phyloP scores from a whole-genome alignment of 805 yeast species.

The Metschnikowia corniflorae region DNA sequence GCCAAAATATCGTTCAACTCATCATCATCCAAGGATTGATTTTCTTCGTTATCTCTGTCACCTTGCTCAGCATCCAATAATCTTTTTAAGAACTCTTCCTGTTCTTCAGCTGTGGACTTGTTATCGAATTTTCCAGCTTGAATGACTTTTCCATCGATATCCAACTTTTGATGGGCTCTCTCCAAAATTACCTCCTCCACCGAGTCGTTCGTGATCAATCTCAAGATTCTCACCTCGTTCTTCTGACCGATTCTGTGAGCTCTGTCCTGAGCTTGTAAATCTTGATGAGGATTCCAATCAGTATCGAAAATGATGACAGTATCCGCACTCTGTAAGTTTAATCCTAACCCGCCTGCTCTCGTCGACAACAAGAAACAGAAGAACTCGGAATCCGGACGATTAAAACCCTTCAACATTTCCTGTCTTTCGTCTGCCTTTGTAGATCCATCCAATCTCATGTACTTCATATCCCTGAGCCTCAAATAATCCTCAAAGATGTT shows the following conservation, averaged over 20 bases:
- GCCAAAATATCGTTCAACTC: slow-evolving; percentile 72
- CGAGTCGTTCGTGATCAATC: slow-evolving; percentile 77
- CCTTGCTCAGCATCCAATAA: slow-evolving; percentile 66
- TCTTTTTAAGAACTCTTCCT: slow-evolving; percentile 71
- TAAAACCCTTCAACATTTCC: slow-evolving; percentile 65
- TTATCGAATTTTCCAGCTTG: slow-evolving; percentile 91
- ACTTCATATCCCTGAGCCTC: slow-evolving; percentile 61
- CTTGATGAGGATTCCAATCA: slow-evolving; percentile 92
- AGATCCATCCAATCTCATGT: slow-evolving; percentile 75
- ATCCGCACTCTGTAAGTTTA: slow-evolving; percentile 83
- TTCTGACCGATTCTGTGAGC: slow-evolving; percentile 90
- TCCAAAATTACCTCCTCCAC: slow-evolving; percentile 81
- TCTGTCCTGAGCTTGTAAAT: slow-evolving; percentile 86
- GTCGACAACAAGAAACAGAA: slow-evolving; percentile 78
- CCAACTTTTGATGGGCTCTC: slow-evolving; percentile 78
- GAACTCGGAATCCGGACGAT: slow-evolving; percentile 72
- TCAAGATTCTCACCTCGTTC: slow-evolving; percentile 77
- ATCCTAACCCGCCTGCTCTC: slow-evolving; percentile 87
- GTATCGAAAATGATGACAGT: slow-evolving; percentile 84
- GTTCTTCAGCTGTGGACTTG: slow-evolving; percentile 83
- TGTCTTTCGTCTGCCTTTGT: slow-evolving; percentile 86
- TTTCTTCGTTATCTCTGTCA: slow-evolving; percentile 54
- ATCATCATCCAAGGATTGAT: slow-evolving; percentile 56
- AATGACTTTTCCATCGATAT: slow-evolving; percentile 84
- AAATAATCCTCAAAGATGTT: slow-evolving; percentile 85